These are phyloP conservation scores for Tetrastigma voinierianum DNA, from an alignment of 164 flowering plant genomes.

Conservation along the genomic window DNA sequence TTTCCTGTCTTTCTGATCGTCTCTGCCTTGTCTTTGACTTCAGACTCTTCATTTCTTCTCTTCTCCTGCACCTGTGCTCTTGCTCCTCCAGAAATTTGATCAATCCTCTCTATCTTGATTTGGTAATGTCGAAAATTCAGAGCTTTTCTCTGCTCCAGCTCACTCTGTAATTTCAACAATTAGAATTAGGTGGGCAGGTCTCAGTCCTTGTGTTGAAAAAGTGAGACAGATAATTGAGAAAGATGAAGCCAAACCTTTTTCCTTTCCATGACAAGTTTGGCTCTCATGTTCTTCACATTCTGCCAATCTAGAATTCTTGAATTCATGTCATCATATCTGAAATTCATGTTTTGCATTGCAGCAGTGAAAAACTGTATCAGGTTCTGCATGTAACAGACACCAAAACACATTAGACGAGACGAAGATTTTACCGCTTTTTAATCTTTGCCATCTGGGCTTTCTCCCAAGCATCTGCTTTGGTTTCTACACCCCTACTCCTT, in stretches of 20 bases:
- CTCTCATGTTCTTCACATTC: constrained; percentile 52
- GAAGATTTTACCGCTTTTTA: constrained; percentile 40
- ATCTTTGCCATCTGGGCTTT: constrained; percentile 45
- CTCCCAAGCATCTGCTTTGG: constrained; percentile 66
- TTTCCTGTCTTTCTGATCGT: constrained; percentile 50
- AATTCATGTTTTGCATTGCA: constrained; percentile 3
- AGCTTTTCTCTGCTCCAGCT: constrained; percentile 43
- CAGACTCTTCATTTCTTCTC: constrained; percentile 49
- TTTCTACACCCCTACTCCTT: constrained; percentile 7
- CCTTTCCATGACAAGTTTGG: constrained; percentile 42
- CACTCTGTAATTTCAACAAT: constrained; percentile 32
- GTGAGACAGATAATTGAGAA: background rate
- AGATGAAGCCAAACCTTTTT: constrained; percentile 40
- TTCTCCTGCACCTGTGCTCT: constrained; percentile 54
- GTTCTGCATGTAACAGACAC: too few relatives aligned
- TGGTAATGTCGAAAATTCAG: constrained; percentile 37
- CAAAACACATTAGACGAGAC: background rate
- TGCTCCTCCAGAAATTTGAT: constrained; percentile 58
- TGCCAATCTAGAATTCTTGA: constrained; percentile 61
- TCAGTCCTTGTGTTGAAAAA: background rate
- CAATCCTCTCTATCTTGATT: constrained; percentile 48
- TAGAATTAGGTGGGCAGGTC: background rate
- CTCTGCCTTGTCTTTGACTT: constrained; percentile 53
- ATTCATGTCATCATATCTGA: constrained; percentile 59
- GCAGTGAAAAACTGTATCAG: too few relatives aligned